Evolutionary conservation across 306 rosid species (phyloP).

Genomic region (Prunus fruticosa): DNA sequence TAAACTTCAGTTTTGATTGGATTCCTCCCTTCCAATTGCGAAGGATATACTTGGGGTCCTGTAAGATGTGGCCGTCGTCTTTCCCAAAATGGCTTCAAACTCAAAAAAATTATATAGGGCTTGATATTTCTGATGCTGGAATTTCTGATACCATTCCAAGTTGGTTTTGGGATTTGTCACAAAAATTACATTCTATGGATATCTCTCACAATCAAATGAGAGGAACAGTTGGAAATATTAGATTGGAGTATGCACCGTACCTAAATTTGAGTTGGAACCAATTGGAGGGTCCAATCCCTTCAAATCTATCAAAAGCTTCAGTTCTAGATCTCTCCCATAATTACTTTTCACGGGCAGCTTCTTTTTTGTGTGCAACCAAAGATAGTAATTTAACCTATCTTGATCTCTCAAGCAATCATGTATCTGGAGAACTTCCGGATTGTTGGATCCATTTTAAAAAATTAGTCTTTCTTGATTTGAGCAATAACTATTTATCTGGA

Average conservation of each 20-base stretch:
- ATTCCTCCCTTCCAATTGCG: neutral
- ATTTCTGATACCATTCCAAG: neutral
- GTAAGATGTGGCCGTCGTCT: neutral
- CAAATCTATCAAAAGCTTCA: rapidly evolving
- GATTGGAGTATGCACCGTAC: rapidly evolving
- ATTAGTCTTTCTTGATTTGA: neutral
- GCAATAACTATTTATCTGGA: neutral
- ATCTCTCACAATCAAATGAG: neutral
- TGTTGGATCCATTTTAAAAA: neutral
- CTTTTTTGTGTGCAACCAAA: neutral
- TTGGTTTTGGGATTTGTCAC: neutral
- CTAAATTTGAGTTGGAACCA: neutral
- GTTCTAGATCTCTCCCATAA: conserved; percentile 12
- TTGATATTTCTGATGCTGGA: neutral
- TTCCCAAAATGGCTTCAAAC: neutral
- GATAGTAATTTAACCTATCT: neutral
- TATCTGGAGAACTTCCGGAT: neutral
- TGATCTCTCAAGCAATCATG: neutral
- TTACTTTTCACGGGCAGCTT: neutral
- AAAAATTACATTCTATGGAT: rapidly evolving
- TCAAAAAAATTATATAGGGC: neutral
- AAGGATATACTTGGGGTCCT: rapidly evolving
- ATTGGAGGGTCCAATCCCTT: neutral
- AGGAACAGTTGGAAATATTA: neutral
- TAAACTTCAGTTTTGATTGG: neutral